Evolutionary conservation across 2,329 filamentous ascomycete genomes (phyloP), one percentile per base, ranked within the genome.

Genomic region (Colletotrichum lindemuthianum): DNA sequence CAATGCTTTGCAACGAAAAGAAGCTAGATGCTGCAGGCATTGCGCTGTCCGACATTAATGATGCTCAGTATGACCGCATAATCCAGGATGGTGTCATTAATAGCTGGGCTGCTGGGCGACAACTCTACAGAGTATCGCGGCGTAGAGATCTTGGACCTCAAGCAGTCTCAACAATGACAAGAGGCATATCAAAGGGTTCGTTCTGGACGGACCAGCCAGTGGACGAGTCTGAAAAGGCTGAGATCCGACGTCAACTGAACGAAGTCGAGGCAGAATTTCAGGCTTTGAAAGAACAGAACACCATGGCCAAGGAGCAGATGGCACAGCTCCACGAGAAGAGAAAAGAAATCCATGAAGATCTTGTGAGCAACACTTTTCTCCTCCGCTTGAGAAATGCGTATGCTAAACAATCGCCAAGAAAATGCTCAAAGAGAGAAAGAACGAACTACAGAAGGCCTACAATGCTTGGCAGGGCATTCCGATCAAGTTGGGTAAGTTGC

Each of bases 1-100:
- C 92, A 7, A 96, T 97, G 91, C 85, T 99, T 24, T 97, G 93
- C 75, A 85, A 88, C 11, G 90, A 92, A 69, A 87, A 85, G 63
- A 84, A 81, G 57, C 76, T 97, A 7, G 88, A 97, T 70, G 79
- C 81, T 33, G 89, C 90, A 6, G 92, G 88, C 0, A 84, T 95
- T 48, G 82, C 86, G 13, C 79, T 88, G 12, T 75, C 75, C 6
- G 87, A 92, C 9, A 87, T 94, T 39, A 86, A 76, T 2, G 86
- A 92, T 37, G 81, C 85, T 43, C 88, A 93, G 69, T 92, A 90
- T 71, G 81, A 90, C n/a, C 78, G 76, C n/a, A 80, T 97, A 39
- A 78, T 86, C 45, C 77, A 79, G 12, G 84, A 81, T 52, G 79
- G 83, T 12, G 82, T 82, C 32, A 84, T 97, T 55, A 82, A 77